Evolutionary conservation across 192 early-diverging fungal genomes (phyloP).

Genomic region (Funneliformis mosseae): DNA sequence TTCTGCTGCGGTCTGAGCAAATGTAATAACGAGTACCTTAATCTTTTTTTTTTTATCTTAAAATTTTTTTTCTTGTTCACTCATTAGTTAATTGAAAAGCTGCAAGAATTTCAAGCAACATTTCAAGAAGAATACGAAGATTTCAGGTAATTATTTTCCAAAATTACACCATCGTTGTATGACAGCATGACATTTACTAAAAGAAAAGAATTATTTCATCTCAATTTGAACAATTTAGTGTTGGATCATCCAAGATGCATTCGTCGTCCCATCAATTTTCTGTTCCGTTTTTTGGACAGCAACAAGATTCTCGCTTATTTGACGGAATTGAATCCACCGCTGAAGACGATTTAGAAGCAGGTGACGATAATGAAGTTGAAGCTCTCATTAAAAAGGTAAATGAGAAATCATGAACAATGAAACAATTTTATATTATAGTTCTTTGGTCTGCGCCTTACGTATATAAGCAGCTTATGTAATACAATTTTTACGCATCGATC

Average conservation of each 20-base stretch:
- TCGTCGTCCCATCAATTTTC: not conserved
- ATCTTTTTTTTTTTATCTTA: not conserved
- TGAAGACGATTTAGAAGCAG: slow-evolving; percentile 1
- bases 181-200: not conserved
- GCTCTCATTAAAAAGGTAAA: slow-evolving; percentile 18
- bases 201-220: not conserved
- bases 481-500: not conserved
- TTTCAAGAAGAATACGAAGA: slow-evolving; percentile 14
- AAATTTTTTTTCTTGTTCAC: not conserved
- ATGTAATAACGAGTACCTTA: not conserved
- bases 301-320: not conserved
- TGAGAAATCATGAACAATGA: not conserved
- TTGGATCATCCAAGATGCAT: slow-evolving; percentile 12
- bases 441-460: not conserved
- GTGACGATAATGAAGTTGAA: slow-evolving; percentile 6
- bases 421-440: not conserved
- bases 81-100: slow-evolving; percentile 8
- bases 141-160: not conserved
- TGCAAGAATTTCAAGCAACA: slow-evolving; percentile 4
- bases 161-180: not conserved
- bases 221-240: not conserved
- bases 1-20: not conserved
- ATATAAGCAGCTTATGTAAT: too few relatives aligned
- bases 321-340: not conserved
- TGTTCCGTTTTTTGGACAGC: not conserved